These are phyloP conservation scores for Phalaenopsis equestris DNA, from an alignment of 106 monocot species.

Conservation along the genomic window DNA sequence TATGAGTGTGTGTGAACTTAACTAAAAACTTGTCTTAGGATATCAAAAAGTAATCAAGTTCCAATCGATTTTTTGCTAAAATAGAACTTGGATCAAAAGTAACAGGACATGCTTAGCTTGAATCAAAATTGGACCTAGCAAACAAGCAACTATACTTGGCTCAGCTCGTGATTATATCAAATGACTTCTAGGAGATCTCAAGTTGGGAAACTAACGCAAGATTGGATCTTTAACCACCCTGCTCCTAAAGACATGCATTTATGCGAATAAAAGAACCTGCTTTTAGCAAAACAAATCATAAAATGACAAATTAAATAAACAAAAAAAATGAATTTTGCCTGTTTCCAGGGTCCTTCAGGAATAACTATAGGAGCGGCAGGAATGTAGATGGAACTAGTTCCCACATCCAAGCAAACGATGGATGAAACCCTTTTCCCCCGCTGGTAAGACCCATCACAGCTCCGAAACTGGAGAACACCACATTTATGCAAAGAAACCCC, in stretches of 20 bases:
- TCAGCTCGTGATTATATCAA: background rate
- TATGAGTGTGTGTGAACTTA: too few species aligned
- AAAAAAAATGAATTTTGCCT: constrained; percentile 29
- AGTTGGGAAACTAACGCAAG: background rate
- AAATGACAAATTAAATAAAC: background rate
- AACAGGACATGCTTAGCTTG: too few species aligned
- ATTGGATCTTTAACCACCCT: background rate
- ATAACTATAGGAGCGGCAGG: constrained; percentile 73
- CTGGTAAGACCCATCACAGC: background rate
- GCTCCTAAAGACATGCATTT: background rate
- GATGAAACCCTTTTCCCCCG: constrained; percentile 5
- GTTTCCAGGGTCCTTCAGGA: constrained; percentile 81
- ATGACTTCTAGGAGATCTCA: background rate
- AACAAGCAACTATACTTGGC: background rate
- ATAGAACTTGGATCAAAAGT: too few species aligned
- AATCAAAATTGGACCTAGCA: too few species aligned
- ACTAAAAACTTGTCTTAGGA: too few species aligned
- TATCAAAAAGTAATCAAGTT: too few species aligned
- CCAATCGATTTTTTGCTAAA: too few species aligned
- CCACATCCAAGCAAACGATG: background rate
- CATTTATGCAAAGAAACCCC: background rate
- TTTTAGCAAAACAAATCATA: background rate
- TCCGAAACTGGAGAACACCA: constrained; percentile 2
- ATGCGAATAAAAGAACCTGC: too few species aligned
- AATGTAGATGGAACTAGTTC: constrained; percentile 18